Percentiles rank a stretch among this genome's conserved stretches.
These are phyloP conservation scores for Euclidium syriacum DNA, from an alignment of 345 rosid species.

Conservation along the genomic window DNA sequence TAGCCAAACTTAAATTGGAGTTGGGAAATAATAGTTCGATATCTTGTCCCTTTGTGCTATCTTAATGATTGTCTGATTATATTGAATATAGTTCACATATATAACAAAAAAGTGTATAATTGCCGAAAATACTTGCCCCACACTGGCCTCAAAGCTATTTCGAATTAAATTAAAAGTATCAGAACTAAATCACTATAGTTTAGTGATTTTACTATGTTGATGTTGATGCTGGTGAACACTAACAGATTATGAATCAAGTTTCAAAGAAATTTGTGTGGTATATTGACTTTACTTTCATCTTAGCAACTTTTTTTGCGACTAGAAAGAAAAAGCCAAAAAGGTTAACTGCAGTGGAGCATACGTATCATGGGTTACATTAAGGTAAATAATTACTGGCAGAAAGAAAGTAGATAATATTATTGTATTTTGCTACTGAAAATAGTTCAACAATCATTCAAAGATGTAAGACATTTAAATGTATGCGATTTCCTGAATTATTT, in stretches of 20 bases:
- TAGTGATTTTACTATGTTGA: constrained; percentile 1
- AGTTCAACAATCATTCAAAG: constrained; percentile 13
- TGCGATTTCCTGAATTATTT: not conserved
- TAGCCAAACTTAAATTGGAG: constrained; percentile 5
- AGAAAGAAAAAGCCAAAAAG: not conserved
- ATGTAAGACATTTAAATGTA: not conserved
- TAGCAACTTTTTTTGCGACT: not conserved
- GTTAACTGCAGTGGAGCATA: too few species aligned
- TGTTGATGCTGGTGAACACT: constrained; percentile 15
- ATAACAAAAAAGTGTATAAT: constrained; percentile 5
- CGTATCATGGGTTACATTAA: too few species aligned
- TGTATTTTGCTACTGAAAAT: constrained; percentile 1
- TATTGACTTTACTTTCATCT: not conserved
- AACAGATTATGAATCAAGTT: not conserved
- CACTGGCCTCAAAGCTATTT: constrained; percentile 10
- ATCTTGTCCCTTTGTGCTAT: constrained; percentile 21
- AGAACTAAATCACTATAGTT: constrained; percentile 13
- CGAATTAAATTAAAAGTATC: not conserved
- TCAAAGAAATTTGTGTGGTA: not conserved
- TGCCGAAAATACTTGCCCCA: constrained; percentile 12
- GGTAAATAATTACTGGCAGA: too few species aligned
- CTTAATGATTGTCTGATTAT: constrained; percentile 29
- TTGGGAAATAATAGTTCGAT: constrained; percentile 26
- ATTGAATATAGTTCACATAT: constrained; percentile 7
- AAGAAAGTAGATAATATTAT: not conserved